A percentile compares a stretch with the other conserved stretches of the same genome.
Evolutionary conservation across 495 filamentous ascomycete species (phyloP).

Genomic region (Penicillium samsonianum): DNA sequence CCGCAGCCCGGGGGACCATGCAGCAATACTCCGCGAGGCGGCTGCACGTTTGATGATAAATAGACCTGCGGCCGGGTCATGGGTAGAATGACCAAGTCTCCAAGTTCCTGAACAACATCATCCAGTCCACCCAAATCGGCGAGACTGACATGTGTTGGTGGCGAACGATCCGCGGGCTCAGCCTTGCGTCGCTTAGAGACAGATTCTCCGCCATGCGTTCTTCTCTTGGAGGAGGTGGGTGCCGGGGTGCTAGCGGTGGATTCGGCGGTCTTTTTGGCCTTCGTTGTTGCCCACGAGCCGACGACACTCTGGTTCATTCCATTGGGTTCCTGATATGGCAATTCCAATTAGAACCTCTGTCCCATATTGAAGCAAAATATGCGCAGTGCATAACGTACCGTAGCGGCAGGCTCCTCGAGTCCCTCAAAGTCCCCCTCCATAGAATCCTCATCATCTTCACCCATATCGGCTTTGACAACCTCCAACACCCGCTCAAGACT

Average conservation of each 20-base stretch:
- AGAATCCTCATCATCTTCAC: conserved; percentile 54
- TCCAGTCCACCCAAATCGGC: conserved; percentile 86
- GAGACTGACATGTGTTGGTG: conserved; percentile 75
- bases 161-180: conserved; percentile 60
- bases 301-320: conserved; percentile 75
- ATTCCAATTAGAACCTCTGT: conserved; percentile 5
- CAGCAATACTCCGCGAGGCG: conserved; percentile 84
- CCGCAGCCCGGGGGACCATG: conserved; percentile 95
- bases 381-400: conserved; percentile 27
- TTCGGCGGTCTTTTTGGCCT: conserved; percentile 39
- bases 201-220: conserved; percentile 68
- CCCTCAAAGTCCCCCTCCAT: conserved; percentile 69
- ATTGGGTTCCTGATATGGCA: conserved; percentile 55
- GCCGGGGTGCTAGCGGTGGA: conserved; percentile 24
- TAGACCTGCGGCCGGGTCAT: conserved; percentile 72
- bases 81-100: conserved; percentile 80
- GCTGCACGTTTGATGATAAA: conserved; percentile 58
- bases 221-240: conserved; percentile 44
- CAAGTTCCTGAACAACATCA: conserved; percentile 71
- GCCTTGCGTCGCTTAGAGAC: conserved; percentile 65
- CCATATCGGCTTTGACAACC: conserved; percentile 66
- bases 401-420: conserved; percentile 46
- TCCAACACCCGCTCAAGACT: conserved; percentile 83
- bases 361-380: background rate
- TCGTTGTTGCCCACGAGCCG: conserved; percentile 62